Conservation (phyloP, 345 rosid genomes). For the Erucastrum elatum region DNA sequence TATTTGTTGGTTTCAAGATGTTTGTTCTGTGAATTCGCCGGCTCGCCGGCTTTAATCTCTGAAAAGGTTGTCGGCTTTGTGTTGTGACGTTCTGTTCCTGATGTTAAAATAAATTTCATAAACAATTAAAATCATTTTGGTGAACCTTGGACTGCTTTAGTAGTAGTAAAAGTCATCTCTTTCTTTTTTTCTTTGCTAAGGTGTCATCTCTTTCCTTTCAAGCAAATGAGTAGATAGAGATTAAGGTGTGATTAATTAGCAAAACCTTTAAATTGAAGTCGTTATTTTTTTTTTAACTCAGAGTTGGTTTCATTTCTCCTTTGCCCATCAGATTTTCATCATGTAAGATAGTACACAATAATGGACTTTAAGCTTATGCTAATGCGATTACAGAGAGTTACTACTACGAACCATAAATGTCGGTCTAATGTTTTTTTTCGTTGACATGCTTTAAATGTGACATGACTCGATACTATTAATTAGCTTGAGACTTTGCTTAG, state of each 20-base stretch:
- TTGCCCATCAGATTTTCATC: neutral
- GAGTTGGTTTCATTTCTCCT: neutral
- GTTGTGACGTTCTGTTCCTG: neutral
- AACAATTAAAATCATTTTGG: no score
- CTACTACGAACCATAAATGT: neutral
- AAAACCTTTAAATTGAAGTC: neutral
- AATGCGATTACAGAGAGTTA: neutral
- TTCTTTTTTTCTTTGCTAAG: neutral
- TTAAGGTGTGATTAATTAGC: conserved; percentile 4
- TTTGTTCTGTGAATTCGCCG: neutral
- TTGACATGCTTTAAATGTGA: neutral
- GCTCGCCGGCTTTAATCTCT: neutral
- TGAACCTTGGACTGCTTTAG: no score
- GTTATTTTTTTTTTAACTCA: neutral
- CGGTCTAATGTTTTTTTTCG: neutral
- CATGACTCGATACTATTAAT: neutral
- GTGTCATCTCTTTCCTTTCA: neutral
- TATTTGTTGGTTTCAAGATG: neutral
- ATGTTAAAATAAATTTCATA: neutral
- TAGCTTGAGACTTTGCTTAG: neutral
- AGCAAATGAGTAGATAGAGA: neutral
- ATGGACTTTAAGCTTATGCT: neutral
- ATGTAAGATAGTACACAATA: neutral
- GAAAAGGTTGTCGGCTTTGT: neutral
- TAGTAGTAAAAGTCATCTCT: neutral